A percentile compares a stretch with the other conserved stretches of the same genome.
phyloP scores from a whole-genome alignment of 768 basidiomycete species.

The Gautieria morchelliformis region DNA sequence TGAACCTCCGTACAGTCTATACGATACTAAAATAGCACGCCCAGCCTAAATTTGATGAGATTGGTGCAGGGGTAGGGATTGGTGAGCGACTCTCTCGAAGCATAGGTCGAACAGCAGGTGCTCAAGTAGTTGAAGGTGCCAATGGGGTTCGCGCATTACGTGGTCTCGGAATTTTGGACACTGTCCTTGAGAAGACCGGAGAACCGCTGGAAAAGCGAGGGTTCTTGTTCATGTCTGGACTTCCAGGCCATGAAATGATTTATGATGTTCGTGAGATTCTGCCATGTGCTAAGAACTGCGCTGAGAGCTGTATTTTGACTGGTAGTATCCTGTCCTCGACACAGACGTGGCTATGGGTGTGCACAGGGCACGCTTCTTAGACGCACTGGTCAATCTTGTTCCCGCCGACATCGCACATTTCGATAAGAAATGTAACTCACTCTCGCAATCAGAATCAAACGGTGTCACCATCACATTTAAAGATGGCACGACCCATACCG shows the following conservation, averaged over 20 bases:
- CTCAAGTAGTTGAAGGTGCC: constrained; percentile 26
- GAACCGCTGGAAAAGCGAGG: constrained; percentile 21
- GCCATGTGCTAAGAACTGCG: background rate
- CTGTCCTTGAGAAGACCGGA: constrained; percentile 29
- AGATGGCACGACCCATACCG: constrained; percentile 37
- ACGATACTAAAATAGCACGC: background rate
- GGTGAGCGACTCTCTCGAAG: constrained; percentile 20
- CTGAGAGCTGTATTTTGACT: background rate
- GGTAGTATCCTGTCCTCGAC: constrained; percentile 23
- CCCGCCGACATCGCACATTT: constrained; percentile 36
- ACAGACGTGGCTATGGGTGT: constrained; percentile 35
- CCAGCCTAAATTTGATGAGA: constrained; percentile 39
- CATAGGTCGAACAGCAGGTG: background rate
- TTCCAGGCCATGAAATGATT: constrained; percentile 31
- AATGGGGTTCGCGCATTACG: constrained; percentile 40
- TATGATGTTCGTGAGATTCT: constrained; percentile 29
- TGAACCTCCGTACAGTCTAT: background rate
- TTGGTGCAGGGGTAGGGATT: constrained; percentile 46
- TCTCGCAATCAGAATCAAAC: constrained; percentile 14
- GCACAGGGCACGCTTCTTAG: constrained; percentile 41
- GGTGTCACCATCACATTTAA: constrained; percentile 30
- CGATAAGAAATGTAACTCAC: constrained; percentile 37
- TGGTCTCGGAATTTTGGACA: constrained; percentile 34
- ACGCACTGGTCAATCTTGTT: constrained; percentile 34
- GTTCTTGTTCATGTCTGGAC: constrained; percentile 35